Conservation (phyloP, 805 yeast genomes). For the Ogataea philodendri region DNA sequence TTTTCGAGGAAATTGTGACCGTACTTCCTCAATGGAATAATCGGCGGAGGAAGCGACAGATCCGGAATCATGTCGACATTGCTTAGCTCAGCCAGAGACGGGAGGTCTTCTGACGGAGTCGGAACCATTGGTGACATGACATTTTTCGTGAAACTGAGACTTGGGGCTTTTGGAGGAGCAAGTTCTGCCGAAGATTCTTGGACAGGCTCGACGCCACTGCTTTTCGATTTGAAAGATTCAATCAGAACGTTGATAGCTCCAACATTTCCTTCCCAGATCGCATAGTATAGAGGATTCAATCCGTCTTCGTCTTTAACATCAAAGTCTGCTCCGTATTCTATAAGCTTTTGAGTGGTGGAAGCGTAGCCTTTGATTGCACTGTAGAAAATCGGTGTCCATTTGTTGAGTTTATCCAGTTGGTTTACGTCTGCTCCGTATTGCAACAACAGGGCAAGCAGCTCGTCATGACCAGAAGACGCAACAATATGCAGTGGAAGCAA, state of each 20-base stretch:
- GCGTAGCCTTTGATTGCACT: slow-evolving; percentile 84
- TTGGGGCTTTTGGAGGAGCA: slow-evolving; percentile 21
- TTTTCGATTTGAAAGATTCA: slow-evolving; percentile 22
- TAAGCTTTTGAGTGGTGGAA: slow-evolving; percentile 64
- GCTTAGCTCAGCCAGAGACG: slow-evolving; percentile 21
- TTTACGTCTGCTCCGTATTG: slow-evolving; percentile 76
- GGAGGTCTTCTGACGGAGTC: slow-evolving; percentile 10
- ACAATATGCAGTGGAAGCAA: slow-evolving; percentile 83
- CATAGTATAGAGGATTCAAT: slow-evolving; percentile 77
- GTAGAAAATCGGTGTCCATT: slow-evolving; percentile 93
- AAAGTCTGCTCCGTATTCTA: slow-evolving; percentile 71
- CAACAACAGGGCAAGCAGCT: slow-evolving; percentile 65
- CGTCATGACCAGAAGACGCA: slow-evolving; percentile 76
- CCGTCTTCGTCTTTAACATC: slow-evolving; percentile 74
- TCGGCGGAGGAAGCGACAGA: slow-evolving; percentile 91
- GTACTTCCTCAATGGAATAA: slow-evolving; percentile 86
- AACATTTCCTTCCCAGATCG: slow-evolving; percentile 92
- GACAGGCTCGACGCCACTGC: too few relatives aligned
- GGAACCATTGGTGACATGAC: slow-evolving; percentile 12
- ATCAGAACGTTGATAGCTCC: slow-evolving; percentile 71
- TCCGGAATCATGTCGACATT: slow-evolving; percentile 82
- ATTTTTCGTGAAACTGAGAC: slow-evolving; percentile 12
- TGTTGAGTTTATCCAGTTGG: slow-evolving; percentile 76
- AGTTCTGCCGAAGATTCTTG: background rate
- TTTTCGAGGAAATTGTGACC: slow-evolving; percentile 95